Evolutionary conservation across 2,329 filamentous ascomycete species (phyloP).

Genomic region (Fusarium tricinctum): DNA sequence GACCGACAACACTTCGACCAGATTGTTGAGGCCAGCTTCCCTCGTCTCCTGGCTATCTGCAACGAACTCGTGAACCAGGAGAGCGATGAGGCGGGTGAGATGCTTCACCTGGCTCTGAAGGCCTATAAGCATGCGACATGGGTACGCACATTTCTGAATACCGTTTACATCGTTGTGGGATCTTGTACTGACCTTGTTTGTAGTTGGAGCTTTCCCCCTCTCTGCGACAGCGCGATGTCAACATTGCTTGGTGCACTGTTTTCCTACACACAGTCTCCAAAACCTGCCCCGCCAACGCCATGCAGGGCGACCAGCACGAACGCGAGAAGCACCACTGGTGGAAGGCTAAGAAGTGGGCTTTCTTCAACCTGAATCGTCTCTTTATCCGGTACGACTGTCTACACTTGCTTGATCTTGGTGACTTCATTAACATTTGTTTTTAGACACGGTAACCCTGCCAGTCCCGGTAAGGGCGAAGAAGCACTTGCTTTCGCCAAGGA

Average conservation of each 20-base stretch:
- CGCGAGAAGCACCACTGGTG: conserved; percentile 97
- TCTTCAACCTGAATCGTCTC: conserved; percentile 95
- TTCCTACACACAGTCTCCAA: conserved; percentile 94
- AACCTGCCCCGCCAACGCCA: conserved; percentile 80
- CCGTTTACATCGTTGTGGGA: neutral
- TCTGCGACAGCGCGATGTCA: conserved; percentile 83
- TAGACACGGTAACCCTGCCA: conserved; percentile 90
- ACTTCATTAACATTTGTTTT: conserved; percentile 13
- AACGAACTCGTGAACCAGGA: conserved; percentile 90
- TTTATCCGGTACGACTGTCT: conserved; percentile 80
- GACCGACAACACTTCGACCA: conserved; percentile 89
- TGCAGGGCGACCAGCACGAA: conserved; percentile 87
- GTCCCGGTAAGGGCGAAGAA: conserved; percentile 80
- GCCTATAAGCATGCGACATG: conserved; percentile 99
- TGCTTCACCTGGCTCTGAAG: conserved; percentile 95
- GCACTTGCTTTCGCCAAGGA: conserved; percentile 87
- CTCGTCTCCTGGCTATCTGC: conserved; percentile 86
- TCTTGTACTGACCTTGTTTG: conserved; percentile 48
- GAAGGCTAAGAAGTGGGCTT: conserved; percentile 99
- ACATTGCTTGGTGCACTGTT: conserved; percentile 95
- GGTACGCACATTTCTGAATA: conserved; percentile 61
- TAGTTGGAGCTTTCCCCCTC: conserved; percentile 88
- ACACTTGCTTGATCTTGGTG: neutral
- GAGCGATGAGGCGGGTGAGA: conserved; percentile 94
- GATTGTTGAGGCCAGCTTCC: conserved; percentile 92